phyloP scores from a whole-genome alignment of 2,329 filamentous ascomycete species.

The Epicoccum nigrum region DNA sequence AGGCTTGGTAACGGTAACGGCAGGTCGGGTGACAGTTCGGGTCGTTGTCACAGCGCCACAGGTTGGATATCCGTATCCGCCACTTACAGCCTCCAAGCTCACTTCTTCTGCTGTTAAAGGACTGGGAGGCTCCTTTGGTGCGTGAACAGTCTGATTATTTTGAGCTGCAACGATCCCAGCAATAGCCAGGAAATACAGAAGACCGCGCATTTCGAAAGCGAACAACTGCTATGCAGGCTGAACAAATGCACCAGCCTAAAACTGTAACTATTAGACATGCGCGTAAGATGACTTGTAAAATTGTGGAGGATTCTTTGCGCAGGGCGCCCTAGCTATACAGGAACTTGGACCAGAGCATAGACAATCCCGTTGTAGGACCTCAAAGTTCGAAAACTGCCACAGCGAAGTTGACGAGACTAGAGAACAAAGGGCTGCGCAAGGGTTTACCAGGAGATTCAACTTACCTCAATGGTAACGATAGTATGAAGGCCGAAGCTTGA shows the following conservation, averaged over 20 bases:
- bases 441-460: slow-evolving; percentile 18
- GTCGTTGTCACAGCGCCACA: not conserved
- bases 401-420: not conserved
- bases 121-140: not conserved
- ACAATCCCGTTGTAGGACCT: not conserved
- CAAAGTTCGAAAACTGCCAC: slow-evolving; percentile 1
- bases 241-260: slow-evolving; percentile 26
- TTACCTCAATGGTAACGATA: slow-evolving; percentile 40
- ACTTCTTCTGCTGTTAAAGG: slow-evolving; percentile 5
- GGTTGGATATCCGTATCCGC: slow-evolving; percentile 4
- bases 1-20: not conserved
- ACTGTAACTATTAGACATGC: slow-evolving; percentile 15
- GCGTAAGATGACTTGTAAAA: slow-evolving; percentile 25
- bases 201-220: slow-evolving; percentile 39
- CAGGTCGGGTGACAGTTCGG: not conserved
- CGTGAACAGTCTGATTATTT: slow-evolving; percentile 23
- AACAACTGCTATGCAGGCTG: slow-evolving; percentile 34
- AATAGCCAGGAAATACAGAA: slow-evolving; percentile 34
- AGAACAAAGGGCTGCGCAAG: slow-evolving; percentile 9
- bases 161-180: slow-evolving; percentile 28
- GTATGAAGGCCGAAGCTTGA: slow-evolving; percentile 31
- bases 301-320: slow-evolving; percentile 5
- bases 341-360: slow-evolving; percentile 4
- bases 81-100: not conserved
- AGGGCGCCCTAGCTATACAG: slow-evolving; percentile 13